These are phyloP conservation scores for Zoysia pacifica DNA, from an alignment of 176 grass and related monocot species.

Conservation along the genomic window DNA sequence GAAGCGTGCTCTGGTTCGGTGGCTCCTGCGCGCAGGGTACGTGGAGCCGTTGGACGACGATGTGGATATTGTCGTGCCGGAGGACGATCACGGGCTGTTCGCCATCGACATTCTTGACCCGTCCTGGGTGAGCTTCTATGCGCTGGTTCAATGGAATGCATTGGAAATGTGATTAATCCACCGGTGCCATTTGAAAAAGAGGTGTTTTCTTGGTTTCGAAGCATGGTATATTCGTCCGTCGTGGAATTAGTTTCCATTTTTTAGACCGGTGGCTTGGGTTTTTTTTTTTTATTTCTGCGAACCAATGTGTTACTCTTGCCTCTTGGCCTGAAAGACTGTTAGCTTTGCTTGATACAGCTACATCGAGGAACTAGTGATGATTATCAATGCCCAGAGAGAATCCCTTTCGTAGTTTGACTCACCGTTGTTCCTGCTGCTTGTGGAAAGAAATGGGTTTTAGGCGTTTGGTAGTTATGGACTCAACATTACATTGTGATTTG, in stretches of 20 bases:
- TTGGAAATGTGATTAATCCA: background rate
- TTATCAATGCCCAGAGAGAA: background rate
- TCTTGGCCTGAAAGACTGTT: too few species aligned
- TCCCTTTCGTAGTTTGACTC: background rate
- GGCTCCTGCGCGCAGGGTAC: constrained; percentile 54
- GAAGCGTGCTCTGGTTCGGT: background rate
- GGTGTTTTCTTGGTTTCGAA: constrained; percentile 15
- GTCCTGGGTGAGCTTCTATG: constrained; percentile 62
- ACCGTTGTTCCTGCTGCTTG: background rate
- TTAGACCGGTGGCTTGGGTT: background rate
- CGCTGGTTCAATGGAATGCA: background rate
- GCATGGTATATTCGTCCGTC: constrained; percentile 39
- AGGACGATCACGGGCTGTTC: constrained; percentile 79
- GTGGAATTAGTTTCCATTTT: background rate
- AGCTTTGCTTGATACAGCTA: background rate
- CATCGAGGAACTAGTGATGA: constrained; percentile 2
- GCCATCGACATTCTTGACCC: constrained; percentile 96
- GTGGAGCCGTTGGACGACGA: constrained; percentile 73
- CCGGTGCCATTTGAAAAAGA: background rate
- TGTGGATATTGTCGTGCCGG: constrained; percentile 76
- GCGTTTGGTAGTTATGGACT: background rate
- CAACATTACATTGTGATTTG: background rate
- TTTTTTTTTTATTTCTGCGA: background rate
- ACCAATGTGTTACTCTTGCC: background rate
- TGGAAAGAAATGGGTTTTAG: background rate